Conservation (phyloP, 805 yeast genomes). For the Saccharomycopsis sp. region DNA sequence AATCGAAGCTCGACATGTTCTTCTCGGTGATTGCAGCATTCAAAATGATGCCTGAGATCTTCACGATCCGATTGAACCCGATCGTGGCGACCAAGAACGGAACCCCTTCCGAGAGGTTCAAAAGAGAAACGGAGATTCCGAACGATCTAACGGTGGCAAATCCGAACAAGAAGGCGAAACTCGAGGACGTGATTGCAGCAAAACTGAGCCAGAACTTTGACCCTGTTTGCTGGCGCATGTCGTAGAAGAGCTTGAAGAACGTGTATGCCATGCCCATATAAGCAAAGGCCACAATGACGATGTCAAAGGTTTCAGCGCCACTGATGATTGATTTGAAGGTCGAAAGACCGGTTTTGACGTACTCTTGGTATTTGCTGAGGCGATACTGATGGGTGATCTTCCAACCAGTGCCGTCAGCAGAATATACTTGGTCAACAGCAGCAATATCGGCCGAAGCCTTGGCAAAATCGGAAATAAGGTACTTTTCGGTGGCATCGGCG, state of each 20-base stretch:
- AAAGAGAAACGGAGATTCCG: slow-evolving; percentile 57
- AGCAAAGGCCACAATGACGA: slow-evolving; percentile 70
- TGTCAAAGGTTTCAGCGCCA: slow-evolving; percentile 82
- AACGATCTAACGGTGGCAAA: slow-evolving; percentile 52
- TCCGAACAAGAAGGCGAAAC: slow-evolving; percentile 80
- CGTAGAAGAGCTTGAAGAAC: slow-evolving; percentile 62
- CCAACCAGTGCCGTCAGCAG: slow-evolving; percentile 48
- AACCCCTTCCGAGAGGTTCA: slow-evolving; percentile 79
- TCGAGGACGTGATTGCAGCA: slow-evolving; percentile 70
- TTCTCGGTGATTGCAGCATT: slow-evolving; percentile 32
- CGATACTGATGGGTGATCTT: slow-evolving; percentile 48
- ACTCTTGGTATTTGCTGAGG: slow-evolving; percentile 50
- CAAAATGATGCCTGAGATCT: slow-evolving; percentile 57
- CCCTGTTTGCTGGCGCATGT: slow-evolving; percentile 66
- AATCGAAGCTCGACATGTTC: slow-evolving; percentile 24
- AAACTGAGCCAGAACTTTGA: slow-evolving; percentile 85
- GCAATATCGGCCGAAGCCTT: slow-evolving; percentile 21
- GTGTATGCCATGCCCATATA: slow-evolving; percentile 87
- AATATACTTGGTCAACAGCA: slow-evolving; percentile 22
- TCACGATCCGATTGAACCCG: slow-evolving; percentile 83
- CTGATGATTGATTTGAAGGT: slow-evolving; percentile 42
- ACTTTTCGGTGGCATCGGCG: slow-evolving; percentile 36
- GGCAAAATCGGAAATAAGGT: slow-evolving; percentile 34
- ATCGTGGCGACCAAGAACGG: slow-evolving; percentile 90
- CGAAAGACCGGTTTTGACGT: slow-evolving; percentile 34